Base-by-base conservation (phyloP, 2,329 filamentous ascomycete genomes). In the Scleromitrula shiraiana region DNA sequence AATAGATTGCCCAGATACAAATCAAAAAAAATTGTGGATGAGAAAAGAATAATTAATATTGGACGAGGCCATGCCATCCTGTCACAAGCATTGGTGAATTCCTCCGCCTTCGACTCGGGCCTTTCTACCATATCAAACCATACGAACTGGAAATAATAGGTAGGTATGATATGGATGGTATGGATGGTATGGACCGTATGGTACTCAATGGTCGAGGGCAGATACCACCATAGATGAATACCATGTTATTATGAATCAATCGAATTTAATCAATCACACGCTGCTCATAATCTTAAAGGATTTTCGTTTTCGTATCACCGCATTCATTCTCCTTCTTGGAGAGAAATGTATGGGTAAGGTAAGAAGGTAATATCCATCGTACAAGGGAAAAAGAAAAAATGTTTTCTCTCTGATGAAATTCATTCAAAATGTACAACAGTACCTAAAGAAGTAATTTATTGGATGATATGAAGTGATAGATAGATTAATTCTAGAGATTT, bases 221-320 rank as follows among this genome's bases (percentile, higher is more conserved):
- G 33, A 46, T 32, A 32, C 35, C 10, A 46, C 43, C 24, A 20
- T 41, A 17, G 15, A 17, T 4, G n/a, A n/a, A n/a, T n/a, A 12
- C 5, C 41, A 35, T 43, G 29, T 19, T 30, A 24, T 35, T 12
- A n/a, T n/a, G n/a, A n/a, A n/a, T n/a, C n/a, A n/a, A n/a, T n/a
- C 17, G 7, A 36, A 17, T 17, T 33, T 20, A 26, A 41, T 35
- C n/a, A 46, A 46, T 30, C 33, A 40, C 35, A 40, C 24, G 43
- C 43, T 46, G 43, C n/a, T 32, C 35, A 30, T 32, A 33, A 40
- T 40, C n/a, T 40, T 17, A 22, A 29, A 27, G 33, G 23, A 45
- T 40, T 26, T 33, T 33, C 43, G 36, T 41, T 26, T 32, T 41
- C 44, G 44, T 46, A 46, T 41, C n/a, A 39, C 26, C 15, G 9